Conservation (phyloP, 148 eudicot genomes). For the Heliamphora exappendiculata region DNA sequence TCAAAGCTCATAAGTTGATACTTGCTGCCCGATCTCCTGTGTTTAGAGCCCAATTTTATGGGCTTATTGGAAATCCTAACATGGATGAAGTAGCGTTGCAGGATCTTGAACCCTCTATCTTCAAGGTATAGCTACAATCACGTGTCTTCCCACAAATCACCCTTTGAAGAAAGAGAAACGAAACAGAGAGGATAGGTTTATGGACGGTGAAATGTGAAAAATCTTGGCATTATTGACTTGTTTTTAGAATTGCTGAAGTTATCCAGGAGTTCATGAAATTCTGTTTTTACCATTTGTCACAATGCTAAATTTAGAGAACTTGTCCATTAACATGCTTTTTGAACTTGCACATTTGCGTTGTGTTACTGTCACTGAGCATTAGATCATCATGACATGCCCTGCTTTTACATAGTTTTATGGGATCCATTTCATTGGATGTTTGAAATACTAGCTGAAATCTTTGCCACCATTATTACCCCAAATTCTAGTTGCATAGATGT, state of each 20-base stretch:
- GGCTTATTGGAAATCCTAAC: slow-evolving; percentile 62
- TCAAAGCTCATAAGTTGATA: slow-evolving; percentile 80
- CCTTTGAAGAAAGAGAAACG: not conserved
- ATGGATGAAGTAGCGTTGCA: slow-evolving; percentile 51
- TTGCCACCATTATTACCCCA: not conserved
- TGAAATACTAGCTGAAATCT: not conserved
- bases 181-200: not conserved
- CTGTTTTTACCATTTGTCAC: not conserved
- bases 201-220: not conserved
- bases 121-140: slow-evolving; percentile 44
- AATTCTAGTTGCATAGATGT: not conserved
- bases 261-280: not conserved
- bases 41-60: slow-evolving; percentile 84
- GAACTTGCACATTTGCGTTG: not conserved
- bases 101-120: slow-evolving; percentile 75
- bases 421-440: not conserved
- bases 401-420: not conserved
- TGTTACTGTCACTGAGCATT: not conserved
- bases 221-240: not conserved
- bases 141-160: slow-evolving; percentile 1
- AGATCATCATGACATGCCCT: not conserved
- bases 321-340: not conserved
- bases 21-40: slow-evolving; percentile 96
- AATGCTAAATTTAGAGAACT: not conserved
- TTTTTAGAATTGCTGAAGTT: not conserved